These are phyloP conservation scores for Epicoccum sorghinum DNA, from an alignment of 2,329 filamentous ascomycete species.

Conservation along the genomic window DNA sequence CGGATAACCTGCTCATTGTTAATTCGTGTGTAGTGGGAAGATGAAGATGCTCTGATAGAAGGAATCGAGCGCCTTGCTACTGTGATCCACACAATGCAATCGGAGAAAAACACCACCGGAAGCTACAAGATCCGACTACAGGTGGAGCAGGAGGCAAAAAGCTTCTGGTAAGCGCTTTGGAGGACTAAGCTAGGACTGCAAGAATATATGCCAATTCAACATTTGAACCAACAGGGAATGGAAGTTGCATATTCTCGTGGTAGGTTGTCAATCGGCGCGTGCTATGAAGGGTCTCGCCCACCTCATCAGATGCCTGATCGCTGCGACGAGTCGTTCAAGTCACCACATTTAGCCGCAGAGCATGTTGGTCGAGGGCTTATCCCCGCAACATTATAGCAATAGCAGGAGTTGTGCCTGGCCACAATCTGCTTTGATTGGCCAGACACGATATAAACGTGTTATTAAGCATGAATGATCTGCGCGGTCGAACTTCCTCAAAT, in stretches of 20 bases:
- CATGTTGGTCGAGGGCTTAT: conserved; percentile 2
- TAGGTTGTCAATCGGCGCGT: not conserved
- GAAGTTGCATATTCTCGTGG: not conserved
- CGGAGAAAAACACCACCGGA: conserved; percentile 31
- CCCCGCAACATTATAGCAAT: conserved; percentile 11
- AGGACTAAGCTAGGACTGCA: not conserved
- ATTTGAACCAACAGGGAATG: not conserved
- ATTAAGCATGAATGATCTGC: conserved; percentile 13
- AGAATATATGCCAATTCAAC: not conserved
- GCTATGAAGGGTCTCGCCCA: not conserved
- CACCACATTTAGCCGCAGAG: not conserved
- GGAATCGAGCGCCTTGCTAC: conserved; percentile 68
- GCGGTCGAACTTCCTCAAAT: conserved; percentile 15
- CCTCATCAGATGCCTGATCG: conserved; percentile 4
- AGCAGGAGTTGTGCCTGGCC: not conserved
- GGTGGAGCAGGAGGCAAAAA: conserved; percentile 29
- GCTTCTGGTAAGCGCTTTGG: conserved; percentile 38
- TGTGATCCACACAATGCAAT: conserved; percentile 52
- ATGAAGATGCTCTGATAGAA: conserved; percentile 68
- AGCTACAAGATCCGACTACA: conserved; percentile 17
- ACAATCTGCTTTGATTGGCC: conserved; percentile 3
- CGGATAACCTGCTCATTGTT: conserved; percentile 2
- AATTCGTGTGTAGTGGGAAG: conserved; percentile 58
- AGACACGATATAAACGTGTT: not conserved
- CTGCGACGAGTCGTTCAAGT: not conserved